These are phyloP conservation scores for Penicillium lividum DNA, from an alignment of 495 filamentous ascomycete species.

Conservation along the genomic window DNA sequence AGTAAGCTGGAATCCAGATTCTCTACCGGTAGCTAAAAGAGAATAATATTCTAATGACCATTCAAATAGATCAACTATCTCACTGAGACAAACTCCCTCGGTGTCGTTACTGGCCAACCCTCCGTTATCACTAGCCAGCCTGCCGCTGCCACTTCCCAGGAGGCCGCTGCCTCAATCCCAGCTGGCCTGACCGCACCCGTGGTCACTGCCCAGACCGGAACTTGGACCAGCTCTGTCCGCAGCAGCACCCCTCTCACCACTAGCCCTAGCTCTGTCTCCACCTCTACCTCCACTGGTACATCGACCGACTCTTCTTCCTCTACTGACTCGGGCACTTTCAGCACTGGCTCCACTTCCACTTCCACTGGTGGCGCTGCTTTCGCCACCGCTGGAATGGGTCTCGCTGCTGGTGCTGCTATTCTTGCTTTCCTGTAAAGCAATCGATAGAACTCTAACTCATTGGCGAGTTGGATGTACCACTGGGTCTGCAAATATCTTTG, in stretches of 20 bases:
- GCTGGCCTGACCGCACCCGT: constrained; percentile 42
- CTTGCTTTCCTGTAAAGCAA: constrained; percentile 48
- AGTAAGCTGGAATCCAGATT: constrained; percentile 21
- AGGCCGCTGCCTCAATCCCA: constrained; percentile 48
- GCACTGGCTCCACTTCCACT: constrained; percentile 25
- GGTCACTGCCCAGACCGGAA: constrained; percentile 22
- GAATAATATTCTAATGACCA: background rate
- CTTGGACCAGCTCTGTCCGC: constrained; percentile 17
- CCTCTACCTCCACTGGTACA: constrained; percentile 19
- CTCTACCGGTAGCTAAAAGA: background rate
- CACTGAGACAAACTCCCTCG: constrained; percentile 54
- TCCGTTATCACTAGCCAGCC: constrained; percentile 37
- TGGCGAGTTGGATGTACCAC: background rate
- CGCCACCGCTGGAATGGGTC: constrained; percentile 40
- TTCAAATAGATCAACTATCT: constrained; percentile 38
- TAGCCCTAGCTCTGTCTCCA: constrained; percentile 18
- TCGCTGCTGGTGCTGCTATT: constrained; percentile 49
- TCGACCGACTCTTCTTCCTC: constrained; percentile 23
- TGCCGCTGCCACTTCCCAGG: constrained; percentile 43
- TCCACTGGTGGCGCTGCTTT: constrained; percentile 35
- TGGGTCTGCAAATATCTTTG: constrained; percentile 9
- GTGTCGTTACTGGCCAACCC: constrained; percentile 57
- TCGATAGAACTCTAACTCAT: background rate
- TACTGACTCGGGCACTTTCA: constrained; percentile 22
- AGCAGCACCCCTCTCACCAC: constrained; percentile 11